Conservation (phyloP, 1,284 basidiomycete species). For the Ustilago loliicola region DNA sequence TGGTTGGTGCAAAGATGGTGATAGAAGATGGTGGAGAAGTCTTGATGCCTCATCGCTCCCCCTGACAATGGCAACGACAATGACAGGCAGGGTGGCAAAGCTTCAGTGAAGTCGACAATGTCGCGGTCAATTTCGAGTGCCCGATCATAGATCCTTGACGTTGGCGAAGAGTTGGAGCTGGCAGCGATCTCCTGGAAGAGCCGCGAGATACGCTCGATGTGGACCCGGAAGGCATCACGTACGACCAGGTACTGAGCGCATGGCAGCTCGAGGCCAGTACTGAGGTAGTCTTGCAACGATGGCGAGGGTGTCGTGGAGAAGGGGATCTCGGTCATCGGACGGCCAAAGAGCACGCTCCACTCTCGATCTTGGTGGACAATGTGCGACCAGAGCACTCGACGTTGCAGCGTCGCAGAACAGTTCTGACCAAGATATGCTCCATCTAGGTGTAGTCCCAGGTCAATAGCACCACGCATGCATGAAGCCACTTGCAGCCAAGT, state of each 20-base stretch:
- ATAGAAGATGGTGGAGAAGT: conserved; percentile 48
- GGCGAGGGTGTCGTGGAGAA: conserved; percentile 37
- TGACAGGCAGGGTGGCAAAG: conserved; percentile 34
- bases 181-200: conserved; percentile 50
- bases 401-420: conserved; percentile 29
- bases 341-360: conserved; percentile 46
- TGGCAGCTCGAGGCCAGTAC: conserved; percentile 32
- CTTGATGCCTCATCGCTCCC: conserved; percentile 38
- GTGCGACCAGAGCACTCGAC: conserved; percentile 46
- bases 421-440: conserved; percentile 43
- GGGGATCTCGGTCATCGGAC: conserved; percentile 48
- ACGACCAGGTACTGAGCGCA: conserved; percentile 47
- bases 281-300: conserved; percentile 36
- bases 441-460: conserved; percentile 40
- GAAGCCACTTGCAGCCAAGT: conserved; percentile 50
- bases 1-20: conserved; percentile 49
- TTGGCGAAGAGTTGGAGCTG: conserved; percentile 33
- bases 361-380: conserved; percentile 49
- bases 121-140: conserved; percentile 45
- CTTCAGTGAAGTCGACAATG: conserved; percentile 30
- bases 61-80: conserved; percentile 21
- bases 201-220: conserved; percentile 41
- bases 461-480: conserved; percentile 47
- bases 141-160: conserved; percentile 32
- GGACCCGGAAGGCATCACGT: conserved; percentile 37